Evolutionary conservation across 202 grass and related monocot species (phyloP).

Genomic region (Miscanthus sacchariflorus): DNA sequence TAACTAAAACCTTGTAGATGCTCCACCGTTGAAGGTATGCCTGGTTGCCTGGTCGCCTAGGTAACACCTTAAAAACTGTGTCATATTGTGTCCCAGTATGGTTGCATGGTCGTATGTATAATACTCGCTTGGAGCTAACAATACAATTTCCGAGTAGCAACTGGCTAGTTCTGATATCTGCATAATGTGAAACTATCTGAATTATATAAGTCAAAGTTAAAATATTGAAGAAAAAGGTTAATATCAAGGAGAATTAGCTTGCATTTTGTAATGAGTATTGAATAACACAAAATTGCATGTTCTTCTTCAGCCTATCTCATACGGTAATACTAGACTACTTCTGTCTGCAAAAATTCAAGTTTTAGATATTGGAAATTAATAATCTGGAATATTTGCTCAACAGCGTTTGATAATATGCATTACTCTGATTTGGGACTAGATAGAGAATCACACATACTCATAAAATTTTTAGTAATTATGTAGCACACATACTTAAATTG

Average conservation of each 20-base stretch:
- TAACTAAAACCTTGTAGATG: not conserved
- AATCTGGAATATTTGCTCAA: not conserved
- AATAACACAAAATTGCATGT: not conserved
- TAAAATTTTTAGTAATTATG: not conserved
- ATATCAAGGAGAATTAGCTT: slow-evolving; percentile 4
- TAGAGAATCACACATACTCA: not conserved
- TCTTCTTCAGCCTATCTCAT: not conserved
- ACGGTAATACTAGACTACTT: not conserved
- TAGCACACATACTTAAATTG: not conserved
- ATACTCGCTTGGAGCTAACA: not conserved
- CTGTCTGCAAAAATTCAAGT: not conserved
- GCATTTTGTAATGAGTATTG: not conserved
- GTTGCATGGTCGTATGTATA: not conserved
- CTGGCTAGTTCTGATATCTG: not conserved
- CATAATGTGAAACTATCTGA: not conserved
- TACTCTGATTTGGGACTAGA: slow-evolving; percentile 1
- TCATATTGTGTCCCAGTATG: not conserved
- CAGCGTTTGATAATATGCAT: not conserved
- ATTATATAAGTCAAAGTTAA: not conserved
- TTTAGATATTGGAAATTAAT: slow-evolving; percentile 1
- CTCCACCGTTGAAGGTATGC: not conserved
- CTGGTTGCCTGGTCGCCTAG: not conserved
- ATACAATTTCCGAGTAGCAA: not conserved
- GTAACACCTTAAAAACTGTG: not conserved
- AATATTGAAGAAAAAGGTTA: not conserved